A percentile compares a stretch with the other conserved stretches of the same genome.
Evolutionary conservation across 2,329 filamentous ascomycete genomes (phyloP).

Genomic region (Arthrobotrys megalospora): DNA sequence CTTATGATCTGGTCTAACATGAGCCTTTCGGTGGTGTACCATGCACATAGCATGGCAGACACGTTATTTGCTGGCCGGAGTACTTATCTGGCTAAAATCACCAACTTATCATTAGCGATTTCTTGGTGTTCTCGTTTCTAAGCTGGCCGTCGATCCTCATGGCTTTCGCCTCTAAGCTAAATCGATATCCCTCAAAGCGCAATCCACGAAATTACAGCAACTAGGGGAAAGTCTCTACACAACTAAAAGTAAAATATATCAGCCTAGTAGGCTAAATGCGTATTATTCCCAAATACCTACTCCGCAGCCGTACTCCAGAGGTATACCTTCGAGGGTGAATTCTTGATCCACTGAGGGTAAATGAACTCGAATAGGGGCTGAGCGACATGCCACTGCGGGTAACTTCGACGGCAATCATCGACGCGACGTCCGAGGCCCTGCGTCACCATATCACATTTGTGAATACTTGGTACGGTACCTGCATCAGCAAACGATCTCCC

Average conservation of each 20-base stretch:
- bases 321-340: not conserved
- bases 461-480: slow-evolving; percentile 58
- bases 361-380: slow-evolving; percentile 18
- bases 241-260: slow-evolving; percentile 23
- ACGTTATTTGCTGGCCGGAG: slow-evolving; percentile 38
- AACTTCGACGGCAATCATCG: not conserved
- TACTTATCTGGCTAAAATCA: slow-evolving; percentile 44
- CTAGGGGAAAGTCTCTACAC: not conserved
- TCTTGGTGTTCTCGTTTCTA: slow-evolving; percentile 52
- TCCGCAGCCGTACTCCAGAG: too few species aligned
- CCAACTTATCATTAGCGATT: slow-evolving; percentile 53
- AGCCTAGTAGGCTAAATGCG: slow-evolving; percentile 55
- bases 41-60: slow-evolving; percentile 40
- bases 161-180: slow-evolving; percentile 1
- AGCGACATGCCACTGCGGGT: not conserved
- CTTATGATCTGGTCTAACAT: not conserved
- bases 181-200: slow-evolving; percentile 5
- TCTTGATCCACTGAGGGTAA: slow-evolving; percentile 10
- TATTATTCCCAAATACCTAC: slow-evolving; percentile 4
- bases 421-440: slow-evolving; percentile 22
- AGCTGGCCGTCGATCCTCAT: slow-evolving; percentile 5
- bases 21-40: not conserved
- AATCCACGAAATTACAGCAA: slow-evolving; percentile 7
- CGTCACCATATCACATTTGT: slow-evolving; percentile 18
- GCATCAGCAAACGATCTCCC: slow-evolving; percentile 44